Evolutionary conservation across 2,329 filamentous ascomycete genomes (phyloP).

Genomic region (Cytospora piceae): DNA sequence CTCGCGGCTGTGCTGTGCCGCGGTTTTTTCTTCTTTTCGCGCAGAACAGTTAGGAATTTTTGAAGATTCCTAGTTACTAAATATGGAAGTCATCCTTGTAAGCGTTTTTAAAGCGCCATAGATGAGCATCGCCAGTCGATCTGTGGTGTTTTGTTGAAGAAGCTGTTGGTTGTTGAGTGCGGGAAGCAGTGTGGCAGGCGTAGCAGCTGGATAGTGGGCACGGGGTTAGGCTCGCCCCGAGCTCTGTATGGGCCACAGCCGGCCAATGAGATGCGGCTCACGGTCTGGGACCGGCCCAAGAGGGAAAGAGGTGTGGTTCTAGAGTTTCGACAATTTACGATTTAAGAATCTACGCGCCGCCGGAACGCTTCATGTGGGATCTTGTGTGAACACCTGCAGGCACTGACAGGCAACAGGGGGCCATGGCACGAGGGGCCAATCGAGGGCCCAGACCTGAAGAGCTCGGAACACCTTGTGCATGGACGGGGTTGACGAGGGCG

Average conservation of each 20-base stretch:
- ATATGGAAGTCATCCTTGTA: too few relatives aligned
- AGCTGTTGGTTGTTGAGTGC: conserved; percentile 9
- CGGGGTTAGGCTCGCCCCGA: not conserved
- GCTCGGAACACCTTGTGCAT: conserved; percentile 49
- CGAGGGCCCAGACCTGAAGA: conserved; percentile 35
- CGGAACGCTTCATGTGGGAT: conserved; percentile 43
- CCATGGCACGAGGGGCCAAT: conserved; percentile 42
- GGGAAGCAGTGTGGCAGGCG: not conserved
- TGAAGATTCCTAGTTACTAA: too few relatives aligned
- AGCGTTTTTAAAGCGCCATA: not conserved
- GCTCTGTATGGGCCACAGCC: not conserved
- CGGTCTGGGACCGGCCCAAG: not conserved
- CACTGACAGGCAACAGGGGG: conserved; percentile 32
- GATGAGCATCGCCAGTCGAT: not conserved
- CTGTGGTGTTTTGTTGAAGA: not conserved
- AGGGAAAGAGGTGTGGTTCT: conserved; percentile 17
- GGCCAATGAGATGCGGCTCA: not conserved
- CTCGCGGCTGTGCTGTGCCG: not conserved
- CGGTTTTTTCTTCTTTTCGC: not conserved
- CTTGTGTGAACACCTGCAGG: conserved; percentile 24
- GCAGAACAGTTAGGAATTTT: too few relatives aligned
- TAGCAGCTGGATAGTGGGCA: not conserved
- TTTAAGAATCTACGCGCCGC: conserved; percentile 45
- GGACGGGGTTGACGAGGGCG: conserved; percentile 16
- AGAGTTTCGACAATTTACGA: too few relatives aligned